phyloP scores from a whole-genome alignment of 2,329 filamentous ascomycete genomes.

The Berkeleyomyces basicola region DNA sequence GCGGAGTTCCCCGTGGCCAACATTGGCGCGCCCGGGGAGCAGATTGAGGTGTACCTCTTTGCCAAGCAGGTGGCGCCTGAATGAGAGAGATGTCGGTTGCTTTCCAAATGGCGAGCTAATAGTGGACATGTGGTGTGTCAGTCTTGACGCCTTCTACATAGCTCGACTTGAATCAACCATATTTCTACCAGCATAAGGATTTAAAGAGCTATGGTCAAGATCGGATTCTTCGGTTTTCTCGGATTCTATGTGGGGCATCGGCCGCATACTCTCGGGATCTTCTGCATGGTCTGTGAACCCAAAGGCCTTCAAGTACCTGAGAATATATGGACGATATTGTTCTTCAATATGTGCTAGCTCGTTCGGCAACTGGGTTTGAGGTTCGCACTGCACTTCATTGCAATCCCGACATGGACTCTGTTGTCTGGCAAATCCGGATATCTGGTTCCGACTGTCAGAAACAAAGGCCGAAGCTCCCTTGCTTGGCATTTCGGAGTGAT shows the following conservation, averaged over 20 bases:
- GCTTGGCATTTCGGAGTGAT: not conserved
- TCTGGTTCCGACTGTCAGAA: not conserved
- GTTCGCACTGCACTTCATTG: no score
- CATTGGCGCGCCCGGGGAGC: conserved; percentile 27
- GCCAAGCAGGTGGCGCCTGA: conserved; percentile 15
- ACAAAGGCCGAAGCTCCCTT: not conserved
- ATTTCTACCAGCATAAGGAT: not conserved
- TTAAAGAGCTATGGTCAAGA: not conserved
- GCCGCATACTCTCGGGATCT: no score
- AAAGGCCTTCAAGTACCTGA: no score
- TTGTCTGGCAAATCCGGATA: no score
- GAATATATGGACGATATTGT: not conserved
- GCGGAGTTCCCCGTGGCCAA: conserved; percentile 30
- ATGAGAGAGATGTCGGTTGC: not conserved
- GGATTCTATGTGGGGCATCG: not conserved
- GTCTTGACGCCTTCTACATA: not conserved
- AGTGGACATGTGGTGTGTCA: not conserved
- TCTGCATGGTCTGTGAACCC: no score
- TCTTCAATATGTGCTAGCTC: not conserved
- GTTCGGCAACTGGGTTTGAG: no score
- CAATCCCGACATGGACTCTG: no score
- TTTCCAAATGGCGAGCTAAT: not conserved
- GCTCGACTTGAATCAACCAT: not conserved
- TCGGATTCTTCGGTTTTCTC: not conserved
- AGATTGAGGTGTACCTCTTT: conserved; percentile 37